These are phyloP conservation scores for Benincasa hispida DNA, from an alignment of 306 rosid species.

Conservation along the genomic window DNA sequence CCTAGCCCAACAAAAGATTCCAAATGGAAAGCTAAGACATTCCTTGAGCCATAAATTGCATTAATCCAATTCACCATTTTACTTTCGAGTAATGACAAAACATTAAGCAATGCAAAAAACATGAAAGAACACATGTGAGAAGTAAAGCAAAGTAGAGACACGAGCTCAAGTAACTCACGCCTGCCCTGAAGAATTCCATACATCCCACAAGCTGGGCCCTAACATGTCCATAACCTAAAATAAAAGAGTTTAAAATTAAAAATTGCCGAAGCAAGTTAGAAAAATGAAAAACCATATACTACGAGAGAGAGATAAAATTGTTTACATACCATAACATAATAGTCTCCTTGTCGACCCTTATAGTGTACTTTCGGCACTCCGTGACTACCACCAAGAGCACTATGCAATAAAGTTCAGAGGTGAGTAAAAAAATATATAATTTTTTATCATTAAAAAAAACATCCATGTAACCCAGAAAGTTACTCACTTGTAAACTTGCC, in stretches of 20 bases:
- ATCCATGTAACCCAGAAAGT: background rate
- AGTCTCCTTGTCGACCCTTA: constrained; percentile 81
- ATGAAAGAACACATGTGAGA: background rate
- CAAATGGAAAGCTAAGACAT: background rate
- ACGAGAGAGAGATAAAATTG: constrained; percentile 1
- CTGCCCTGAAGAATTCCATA: constrained; percentile 91
- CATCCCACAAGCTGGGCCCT: constrained; percentile 99
- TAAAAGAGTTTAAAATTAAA: constrained; percentile 10
- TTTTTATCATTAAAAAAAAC: background rate
- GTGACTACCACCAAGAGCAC: constrained; percentile 96
- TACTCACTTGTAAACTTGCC: constrained; percentile 96
- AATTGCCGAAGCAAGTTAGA: background rate
- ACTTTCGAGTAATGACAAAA: background rate
- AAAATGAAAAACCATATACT: background rate
- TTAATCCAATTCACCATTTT: background rate
- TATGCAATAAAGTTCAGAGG: constrained; percentile 18
- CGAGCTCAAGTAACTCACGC: constrained; percentile 44
- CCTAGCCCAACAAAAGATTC: background rate
- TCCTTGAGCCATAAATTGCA: background rate
- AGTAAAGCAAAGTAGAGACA: background rate
- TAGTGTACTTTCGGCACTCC: constrained; percentile 91
- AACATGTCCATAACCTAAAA: constrained; percentile 98
- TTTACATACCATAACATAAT: constrained; percentile 71
- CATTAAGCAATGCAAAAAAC: background rate
- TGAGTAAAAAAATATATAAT: background rate